Percentiles rank a stretch among this genome's conserved stretches.
These are phyloP conservation scores for Elsinoe necatrix DNA, from an alignment of 2,329 filamentous ascomycete genomes.

Conservation along the genomic window DNA sequence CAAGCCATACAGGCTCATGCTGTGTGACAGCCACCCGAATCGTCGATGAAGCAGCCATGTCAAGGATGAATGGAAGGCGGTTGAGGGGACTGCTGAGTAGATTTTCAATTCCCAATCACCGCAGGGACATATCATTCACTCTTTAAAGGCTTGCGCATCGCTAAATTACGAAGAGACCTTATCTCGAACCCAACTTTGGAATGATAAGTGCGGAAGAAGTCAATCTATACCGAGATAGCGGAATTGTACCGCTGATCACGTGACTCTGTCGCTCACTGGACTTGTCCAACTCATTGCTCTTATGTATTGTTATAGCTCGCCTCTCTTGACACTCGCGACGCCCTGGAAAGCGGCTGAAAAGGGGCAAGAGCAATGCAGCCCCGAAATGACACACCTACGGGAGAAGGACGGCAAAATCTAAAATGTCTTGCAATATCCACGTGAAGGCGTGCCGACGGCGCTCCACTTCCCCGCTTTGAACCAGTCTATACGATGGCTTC, in stretches of 20 bases:
- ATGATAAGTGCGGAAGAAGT: not conserved
- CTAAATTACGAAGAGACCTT: not conserved
- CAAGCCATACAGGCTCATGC: constrained; percentile 53
- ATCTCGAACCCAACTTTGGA: not conserved
- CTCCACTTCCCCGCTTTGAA: constrained; percentile 9
- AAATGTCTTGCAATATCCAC: not conserved
- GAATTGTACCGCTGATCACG: not conserved
- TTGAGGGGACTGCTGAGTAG: too few species aligned
- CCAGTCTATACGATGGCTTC: not conserved
- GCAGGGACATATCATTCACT: too few species aligned
- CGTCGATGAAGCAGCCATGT: not conserved
- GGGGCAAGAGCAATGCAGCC: too few species aligned
- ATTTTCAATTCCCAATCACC: too few species aligned
- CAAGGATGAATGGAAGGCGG: too few species aligned
- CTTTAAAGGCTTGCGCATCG: too few species aligned
- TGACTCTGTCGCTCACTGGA: too few species aligned
- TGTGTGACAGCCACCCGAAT: constrained; percentile 44
- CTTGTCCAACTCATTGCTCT: too few species aligned
- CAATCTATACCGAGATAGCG: not conserved
- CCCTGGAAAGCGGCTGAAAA: too few species aligned
- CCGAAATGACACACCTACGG: not conserved
- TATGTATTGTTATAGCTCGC: too few species aligned
- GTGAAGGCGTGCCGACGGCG: not conserved
- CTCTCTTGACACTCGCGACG: too few species aligned
- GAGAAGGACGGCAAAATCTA: not conserved